Evolutionary conservation across 768 basidiomycete genomes (phyloP).

Genomic region (Amanita muscaria): DNA sequence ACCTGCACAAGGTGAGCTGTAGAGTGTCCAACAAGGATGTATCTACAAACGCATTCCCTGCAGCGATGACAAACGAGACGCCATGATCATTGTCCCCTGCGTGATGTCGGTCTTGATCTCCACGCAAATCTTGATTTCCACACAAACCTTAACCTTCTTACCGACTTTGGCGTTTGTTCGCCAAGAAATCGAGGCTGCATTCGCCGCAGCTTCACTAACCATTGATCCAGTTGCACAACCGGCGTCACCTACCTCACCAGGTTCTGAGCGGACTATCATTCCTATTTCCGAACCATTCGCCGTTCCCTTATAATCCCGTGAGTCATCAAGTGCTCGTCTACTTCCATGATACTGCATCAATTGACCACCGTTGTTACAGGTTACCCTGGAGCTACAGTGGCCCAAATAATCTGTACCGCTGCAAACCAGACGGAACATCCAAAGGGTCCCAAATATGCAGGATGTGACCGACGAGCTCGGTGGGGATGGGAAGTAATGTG

Average conservation of each 20-base stretch:
- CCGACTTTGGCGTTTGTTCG: constrained; percentile 23
- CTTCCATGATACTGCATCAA: too few relatives aligned
- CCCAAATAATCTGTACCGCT: too few relatives aligned
- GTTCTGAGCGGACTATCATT: constrained; percentile 2
- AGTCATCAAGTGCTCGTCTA: too few relatives aligned
- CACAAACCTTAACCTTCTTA: constrained; percentile 28
- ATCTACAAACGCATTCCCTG: background rate
- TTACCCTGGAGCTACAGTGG: too few relatives aligned
- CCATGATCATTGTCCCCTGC: constrained; percentile 27
- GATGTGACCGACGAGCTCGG: too few relatives aligned
- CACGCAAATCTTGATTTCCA: too few relatives aligned
- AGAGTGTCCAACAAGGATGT: background rate
- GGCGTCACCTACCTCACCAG: constrained; percentile 2
- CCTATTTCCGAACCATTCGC: constrained; percentile 13
- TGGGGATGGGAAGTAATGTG: too few relatives aligned
- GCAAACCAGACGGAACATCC: too few relatives aligned
- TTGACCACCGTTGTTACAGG: too few relatives aligned
- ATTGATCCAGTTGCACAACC: constrained; percentile 5
- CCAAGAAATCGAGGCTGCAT: constrained; percentile 17
- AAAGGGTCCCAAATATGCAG: too few relatives aligned
- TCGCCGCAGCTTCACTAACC: constrained; percentile 9
- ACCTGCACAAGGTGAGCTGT: constrained; percentile 26
- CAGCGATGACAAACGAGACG: constrained; percentile 24
- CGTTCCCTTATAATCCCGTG: too few relatives aligned
- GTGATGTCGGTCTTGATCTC: constrained; percentile 28